Evolutionary conservation across 495 filamentous ascomycete genomes (phyloP).

Genomic region (Aspergillus avenaceus): DNA sequence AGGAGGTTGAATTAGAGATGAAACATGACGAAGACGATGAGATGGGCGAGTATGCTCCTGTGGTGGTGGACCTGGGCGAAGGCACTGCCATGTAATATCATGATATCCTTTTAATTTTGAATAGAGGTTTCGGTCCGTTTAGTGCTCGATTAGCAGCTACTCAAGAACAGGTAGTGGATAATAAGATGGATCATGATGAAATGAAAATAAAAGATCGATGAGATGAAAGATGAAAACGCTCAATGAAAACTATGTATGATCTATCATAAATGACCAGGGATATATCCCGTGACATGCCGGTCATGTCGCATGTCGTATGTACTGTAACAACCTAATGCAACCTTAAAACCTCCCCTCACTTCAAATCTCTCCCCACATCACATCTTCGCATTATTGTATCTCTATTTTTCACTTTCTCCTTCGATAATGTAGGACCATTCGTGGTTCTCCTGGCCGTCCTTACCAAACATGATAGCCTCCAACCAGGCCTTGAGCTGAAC

Average conservation of each 20-base stretch:
- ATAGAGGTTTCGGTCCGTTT: too few relatives aligned
- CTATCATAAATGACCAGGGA: background rate
- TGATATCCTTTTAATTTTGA: background rate
- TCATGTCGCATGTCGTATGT: background rate
- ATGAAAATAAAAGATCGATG: too few relatives aligned
- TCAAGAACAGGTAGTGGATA: too few relatives aligned
- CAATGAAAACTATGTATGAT: background rate
- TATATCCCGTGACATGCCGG: background rate
- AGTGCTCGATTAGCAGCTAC: too few relatives aligned
- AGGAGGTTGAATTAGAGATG: slow-evolving; percentile 74
- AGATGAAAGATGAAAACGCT: background rate
- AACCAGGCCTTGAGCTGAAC: slow-evolving; percentile 73
- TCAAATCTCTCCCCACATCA: too few relatives aligned
- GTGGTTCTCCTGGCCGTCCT: slow-evolving; percentile 69
- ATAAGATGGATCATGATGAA: too few relatives aligned
- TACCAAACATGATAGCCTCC: slow-evolving; percentile 81
- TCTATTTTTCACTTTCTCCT: slow-evolving; percentile 44
- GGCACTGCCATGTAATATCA: background rate
- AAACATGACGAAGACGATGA: slow-evolving; percentile 78
- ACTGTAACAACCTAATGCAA: too few relatives aligned
- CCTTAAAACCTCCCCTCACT: background rate
- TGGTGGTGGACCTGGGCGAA: slow-evolving; percentile 62
- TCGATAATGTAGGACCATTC: slow-evolving; percentile 76
- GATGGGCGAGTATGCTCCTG: slow-evolving; percentile 79
- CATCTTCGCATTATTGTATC: background rate